Evolutionary conservation across 1,284 basidiomycete genomes (phyloP), one percentile per base, ranked within the genome.

Genomic region (Cryptococcus sp.): DNA sequence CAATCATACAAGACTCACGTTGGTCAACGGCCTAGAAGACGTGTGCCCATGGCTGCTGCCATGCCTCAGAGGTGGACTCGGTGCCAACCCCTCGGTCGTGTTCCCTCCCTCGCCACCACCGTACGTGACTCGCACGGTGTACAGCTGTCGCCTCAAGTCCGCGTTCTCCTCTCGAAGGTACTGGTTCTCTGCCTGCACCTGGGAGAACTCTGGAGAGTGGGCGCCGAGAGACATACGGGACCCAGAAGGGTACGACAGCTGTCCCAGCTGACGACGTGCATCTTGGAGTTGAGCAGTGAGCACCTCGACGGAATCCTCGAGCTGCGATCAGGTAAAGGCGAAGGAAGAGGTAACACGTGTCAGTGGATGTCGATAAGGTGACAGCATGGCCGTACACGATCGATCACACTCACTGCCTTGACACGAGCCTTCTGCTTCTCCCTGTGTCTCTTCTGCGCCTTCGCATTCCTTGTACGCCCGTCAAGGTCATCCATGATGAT

Each of bases 361-460:
- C 36, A 23, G 37, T 40, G 12, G 24, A 24, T 23, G 23, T 46
- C 21, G 37, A 15, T 21, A 46, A 21, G 20, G n/a, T 20, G 46
- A 47, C 36, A 35, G 46, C 13, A 9, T 28, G 15, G 12, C 9
- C 15, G 18, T 47, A 36, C 15, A n/a, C 9, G 9, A 16, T 9
- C n/a, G n/a, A 18, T 43, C 21, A 77, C 82, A 77, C 82, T 62
- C 61, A 89, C 89, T 79, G 90, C 86, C 68, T 91, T 89, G 69
- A 93, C 89, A 79, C 93, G 91, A 12, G 89, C 90, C 80, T 93
- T 93, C 76, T 91, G 83, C 78, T 93, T 93, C 72, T 90, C 91
- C 55, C 90, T 84, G 80, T 93, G 90, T 67, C 90, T 81, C 52
- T 90, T 89, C 79, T 94, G 90, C 3, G 90, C 91, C 73, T 88